Evolutionary conservation across 768 basidiomycete species (phyloP).

Genomic region (Trametes elegans): DNA sequence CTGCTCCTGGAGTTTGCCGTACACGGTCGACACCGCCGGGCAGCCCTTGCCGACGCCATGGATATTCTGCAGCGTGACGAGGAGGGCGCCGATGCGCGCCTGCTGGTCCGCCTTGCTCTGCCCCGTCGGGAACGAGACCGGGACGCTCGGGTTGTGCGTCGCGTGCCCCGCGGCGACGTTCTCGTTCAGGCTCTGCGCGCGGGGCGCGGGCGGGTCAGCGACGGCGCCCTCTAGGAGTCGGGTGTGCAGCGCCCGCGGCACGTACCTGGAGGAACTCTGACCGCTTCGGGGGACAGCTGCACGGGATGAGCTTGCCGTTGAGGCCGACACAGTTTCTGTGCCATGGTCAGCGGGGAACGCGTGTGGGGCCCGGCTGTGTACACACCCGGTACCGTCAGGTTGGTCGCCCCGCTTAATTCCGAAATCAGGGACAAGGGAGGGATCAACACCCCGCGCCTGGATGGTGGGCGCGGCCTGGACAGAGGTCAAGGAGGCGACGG

Average conservation of each 20-base stretch:
- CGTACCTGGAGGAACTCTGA: slow-evolving; percentile 17
- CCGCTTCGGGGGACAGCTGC: slow-evolving; percentile 35
- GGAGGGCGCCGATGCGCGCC: slow-evolving; percentile 55
- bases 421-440: slow-evolving; percentile 22
- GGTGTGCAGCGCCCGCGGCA: neutral
- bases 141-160: slow-evolving; percentile 60
- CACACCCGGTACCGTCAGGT: slow-evolving; percentile 19
- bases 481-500: slow-evolving; percentile 24
- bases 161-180: slow-evolving; percentile 62
- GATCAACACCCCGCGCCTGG: slow-evolving; percentile 15
- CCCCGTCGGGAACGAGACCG: slow-evolving; percentile 63
- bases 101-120: slow-evolving; percentile 49
- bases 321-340: slow-evolving; percentile 31
- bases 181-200: slow-evolving; percentile 24
- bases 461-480: slow-evolving; percentile 10
- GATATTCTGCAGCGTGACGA: slow-evolving; percentile 74
- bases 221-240: neutral
- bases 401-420: slow-evolving; percentile 15
- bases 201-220: neutral
- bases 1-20: slow-evolving; percentile 17
- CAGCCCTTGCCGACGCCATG: slow-evolving; percentile 66
- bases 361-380: too few relatives aligned
- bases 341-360: neutral
- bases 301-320: slow-evolving; percentile 36
- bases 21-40: slow-evolving; percentile 55